Conservation (phyloP, 2,329 filamentous ascomycete species). For the Diplodia scrobiculata region DNA sequence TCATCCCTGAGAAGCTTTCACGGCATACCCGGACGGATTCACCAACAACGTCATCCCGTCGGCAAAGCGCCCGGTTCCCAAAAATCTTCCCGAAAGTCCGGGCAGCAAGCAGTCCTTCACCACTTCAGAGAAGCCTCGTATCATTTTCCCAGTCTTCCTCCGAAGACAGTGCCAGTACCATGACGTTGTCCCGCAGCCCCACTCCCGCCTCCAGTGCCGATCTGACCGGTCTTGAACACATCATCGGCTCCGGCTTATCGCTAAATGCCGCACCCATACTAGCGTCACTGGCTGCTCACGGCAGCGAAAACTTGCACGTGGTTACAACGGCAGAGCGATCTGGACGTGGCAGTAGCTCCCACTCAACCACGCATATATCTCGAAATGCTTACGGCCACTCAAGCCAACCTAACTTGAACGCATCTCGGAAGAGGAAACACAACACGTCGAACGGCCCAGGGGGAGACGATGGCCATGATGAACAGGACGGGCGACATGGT, state of each 20-base stretch:
- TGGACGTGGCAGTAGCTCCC: background rate
- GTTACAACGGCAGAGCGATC: background rate
- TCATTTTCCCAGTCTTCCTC: no score
- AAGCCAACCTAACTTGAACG: background rate
- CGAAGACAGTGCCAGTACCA: background rate
- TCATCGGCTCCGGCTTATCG: background rate
- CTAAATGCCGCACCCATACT: background rate
- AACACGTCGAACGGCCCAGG: background rate
- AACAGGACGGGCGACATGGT: background rate
- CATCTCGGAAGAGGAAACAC: background rate
- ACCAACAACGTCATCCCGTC: background rate
- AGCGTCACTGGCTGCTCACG: background rate
- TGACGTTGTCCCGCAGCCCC: background rate
- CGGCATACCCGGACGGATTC: no score
- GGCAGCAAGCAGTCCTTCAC: background rate
- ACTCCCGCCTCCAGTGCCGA: background rate
- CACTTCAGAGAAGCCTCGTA: no score
- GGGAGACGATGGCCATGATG: background rate
- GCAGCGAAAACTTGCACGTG: background rate
- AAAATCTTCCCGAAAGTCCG: background rate
- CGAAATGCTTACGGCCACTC: background rate
- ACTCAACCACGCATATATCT: background rate
- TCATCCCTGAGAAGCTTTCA: no score
- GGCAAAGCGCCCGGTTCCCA: background rate
- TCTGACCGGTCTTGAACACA: background rate